Evolutionary conservation across 2,329 filamentous ascomycete genomes (phyloP), one percentile per base, ranked within the genome.

Genomic region (Aspergillus glaucus): DNA sequence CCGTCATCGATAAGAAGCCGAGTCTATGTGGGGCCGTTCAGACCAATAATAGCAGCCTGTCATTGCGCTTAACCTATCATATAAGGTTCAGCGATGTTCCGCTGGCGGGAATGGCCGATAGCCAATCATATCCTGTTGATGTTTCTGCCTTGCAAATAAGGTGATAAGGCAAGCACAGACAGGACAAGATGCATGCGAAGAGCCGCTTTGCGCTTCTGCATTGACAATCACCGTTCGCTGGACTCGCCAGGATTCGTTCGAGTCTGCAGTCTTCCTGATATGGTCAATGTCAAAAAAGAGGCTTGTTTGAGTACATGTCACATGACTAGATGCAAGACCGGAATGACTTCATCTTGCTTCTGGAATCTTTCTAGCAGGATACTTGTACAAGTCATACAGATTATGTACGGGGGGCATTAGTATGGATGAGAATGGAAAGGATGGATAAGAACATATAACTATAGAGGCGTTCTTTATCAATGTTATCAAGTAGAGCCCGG

Each of bases 1-100:
- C 19, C 17, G 12, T 41, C 15, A 40, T 46, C 44, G 36, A 46
- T 41, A 41, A 43, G 26, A 28, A 39, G 21, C 48, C 28, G 42
- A 42, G 37, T 12, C 37, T 36, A 28, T 30, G 45, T 41, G 43
- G 49, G 45, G 12, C 24, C 34, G 26, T 19, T 45, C 42, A 21
- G 46, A 44, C 44, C 43, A 53, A 46, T 45, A 21, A 21, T 19
- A 14, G 5, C 5, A n/a, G 3, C 2, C 14, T 36, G 4, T 15
- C 3, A 36, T 15, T 15, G 32, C 6, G 15, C 5, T 10, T 36
- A 5, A n/a, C 15, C 34, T 7, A 40, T 19, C 17, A 19, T 1
- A 19, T 19, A 40, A 19, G 17, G 8, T 15, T 14, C 9, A 14
- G 9, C 3, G 6, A 4, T n/a, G 30, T 6, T 22, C 41, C 6